Evolutionary conservation across 805 yeast species (phyloP).

Genomic region (Lipomyces yamanashiensis): DNA sequence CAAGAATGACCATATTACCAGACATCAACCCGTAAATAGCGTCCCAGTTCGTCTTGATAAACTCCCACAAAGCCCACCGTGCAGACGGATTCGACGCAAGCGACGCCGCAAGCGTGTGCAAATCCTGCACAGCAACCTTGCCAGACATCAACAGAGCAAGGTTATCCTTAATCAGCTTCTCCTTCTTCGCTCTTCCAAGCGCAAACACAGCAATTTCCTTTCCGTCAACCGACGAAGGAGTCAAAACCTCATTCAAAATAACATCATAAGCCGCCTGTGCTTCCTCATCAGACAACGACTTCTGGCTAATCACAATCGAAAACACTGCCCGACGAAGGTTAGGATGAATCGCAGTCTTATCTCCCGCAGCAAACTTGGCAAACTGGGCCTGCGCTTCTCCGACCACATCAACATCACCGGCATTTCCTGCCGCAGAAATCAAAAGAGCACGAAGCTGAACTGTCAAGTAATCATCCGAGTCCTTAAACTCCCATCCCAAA

Average conservation of each 20-base stretch:
- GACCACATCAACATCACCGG: constrained; percentile 55
- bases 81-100: constrained; percentile 54
- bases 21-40: constrained; percentile 52
- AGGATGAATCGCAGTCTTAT: constrained; percentile 55
- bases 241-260: constrained; percentile 53
- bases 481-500: constrained; percentile 64
- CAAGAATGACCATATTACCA: constrained; percentile 57
- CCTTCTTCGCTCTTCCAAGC: constrained; percentile 53
- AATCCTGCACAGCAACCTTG: constrained; percentile 57
- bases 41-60: constrained; percentile 55
- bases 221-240: constrained; percentile 60
- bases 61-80: constrained; percentile 55
- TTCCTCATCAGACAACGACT: constrained; percentile 46
- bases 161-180: constrained; percentile 48
- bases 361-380: constrained; percentile 51
- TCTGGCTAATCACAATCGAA: constrained; percentile 48
- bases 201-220: constrained; percentile 63
- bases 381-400: constrained; percentile 50
- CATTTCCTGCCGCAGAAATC: constrained; percentile 61
- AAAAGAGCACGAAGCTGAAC: constrained; percentile 67
- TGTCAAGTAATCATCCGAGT: constrained; percentile 60
- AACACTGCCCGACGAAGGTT: constrained; percentile 55
- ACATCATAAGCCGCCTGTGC: constrained; percentile 47
- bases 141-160: constrained; percentile 52
- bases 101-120: constrained; percentile 55